Percentiles rank a stretch among this genome's conserved stretches.
phyloP scores from a whole-genome alignment of 2,329 filamentous ascomycete species.

The Huntiella omanensis region DNA sequence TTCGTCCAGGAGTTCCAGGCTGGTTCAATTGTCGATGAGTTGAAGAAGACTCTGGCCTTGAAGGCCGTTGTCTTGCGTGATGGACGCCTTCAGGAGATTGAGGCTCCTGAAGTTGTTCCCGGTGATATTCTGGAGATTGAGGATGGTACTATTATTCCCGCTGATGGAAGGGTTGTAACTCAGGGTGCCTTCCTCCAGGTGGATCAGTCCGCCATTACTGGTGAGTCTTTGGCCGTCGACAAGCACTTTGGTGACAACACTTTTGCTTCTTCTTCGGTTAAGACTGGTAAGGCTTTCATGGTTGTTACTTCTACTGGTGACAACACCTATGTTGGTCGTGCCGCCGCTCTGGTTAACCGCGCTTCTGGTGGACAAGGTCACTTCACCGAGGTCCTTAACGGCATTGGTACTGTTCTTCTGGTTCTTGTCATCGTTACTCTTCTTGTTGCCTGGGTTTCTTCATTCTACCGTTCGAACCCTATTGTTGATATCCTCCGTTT shows the following conservation, averaged over 20 bases:
- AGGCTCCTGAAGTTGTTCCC: constrained; percentile 68
- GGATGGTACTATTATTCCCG: constrained; percentile 75
- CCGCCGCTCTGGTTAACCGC: constrained; percentile 66
- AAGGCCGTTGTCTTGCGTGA: constrained; percentile 79
- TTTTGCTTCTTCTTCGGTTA: constrained; percentile 74
- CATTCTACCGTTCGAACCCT: constrained; percentile 69
- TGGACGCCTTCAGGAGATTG: constrained; percentile 54
- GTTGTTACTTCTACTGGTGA: constrained; percentile 73
- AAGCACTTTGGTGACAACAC: constrained; percentile 67
- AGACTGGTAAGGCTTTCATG: constrained; percentile 73
- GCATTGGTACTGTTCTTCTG: constrained; percentile 64
- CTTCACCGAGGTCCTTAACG: constrained; percentile 53
- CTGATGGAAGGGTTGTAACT: constrained; percentile 71
- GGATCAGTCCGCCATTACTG: constrained; percentile 45
- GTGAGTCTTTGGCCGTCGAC: constrained; percentile 79
- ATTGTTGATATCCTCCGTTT: constrained; percentile 68
- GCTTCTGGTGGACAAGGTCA: constrained; percentile 33
- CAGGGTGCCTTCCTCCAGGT: constrained; percentile 51
- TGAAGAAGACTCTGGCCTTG: constrained; percentile 78
- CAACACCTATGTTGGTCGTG: constrained; percentile 76
- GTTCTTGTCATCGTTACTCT: constrained; percentile 65
- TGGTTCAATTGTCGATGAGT: constrained; percentile 72
- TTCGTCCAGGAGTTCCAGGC: constrained; percentile 84
- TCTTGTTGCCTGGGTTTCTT: constrained; percentile 67
- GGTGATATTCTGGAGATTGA: constrained; percentile 82